Conservation (phyloP, 2,329 filamentous ascomycete species). For the Sclerotinia borealis region DNA sequence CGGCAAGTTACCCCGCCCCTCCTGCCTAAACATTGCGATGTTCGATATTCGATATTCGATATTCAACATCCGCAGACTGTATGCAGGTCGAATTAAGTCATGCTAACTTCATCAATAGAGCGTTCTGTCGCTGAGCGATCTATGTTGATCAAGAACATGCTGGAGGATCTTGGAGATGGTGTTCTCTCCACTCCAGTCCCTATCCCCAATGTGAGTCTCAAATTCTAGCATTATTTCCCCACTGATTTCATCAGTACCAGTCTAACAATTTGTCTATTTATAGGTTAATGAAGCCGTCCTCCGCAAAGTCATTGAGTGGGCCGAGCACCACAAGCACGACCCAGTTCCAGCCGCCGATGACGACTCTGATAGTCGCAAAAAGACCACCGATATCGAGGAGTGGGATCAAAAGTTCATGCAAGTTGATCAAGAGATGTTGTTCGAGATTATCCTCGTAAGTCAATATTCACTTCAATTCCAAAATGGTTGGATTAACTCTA, state of each 20-base stretch:
- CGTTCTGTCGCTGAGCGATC: conserved; percentile 84
- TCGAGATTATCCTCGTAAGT: conserved; percentile 93
- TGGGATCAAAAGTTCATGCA: conserved; percentile 99
- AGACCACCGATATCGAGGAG: conserved; percentile 98
- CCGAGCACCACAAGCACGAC: conserved; percentile 87
- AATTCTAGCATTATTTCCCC: neutral
- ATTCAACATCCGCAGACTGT: conserved; percentile 14
- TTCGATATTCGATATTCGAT: neutral
- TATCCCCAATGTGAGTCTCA: conserved; percentile 65
- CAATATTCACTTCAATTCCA: neutral
- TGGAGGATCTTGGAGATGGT: conserved; percentile 78
- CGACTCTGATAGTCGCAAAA: conserved; percentile 90
- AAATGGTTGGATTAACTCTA: neutral
- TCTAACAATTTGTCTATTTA: conserved; percentile 13
- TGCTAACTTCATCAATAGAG: conserved; percentile 44
- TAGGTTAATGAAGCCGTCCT: conserved; percentile 90
- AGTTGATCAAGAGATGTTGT: conserved; percentile 99
- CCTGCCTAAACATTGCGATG: conserved; percentile 10
- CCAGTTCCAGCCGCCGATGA: conserved; percentile 78
- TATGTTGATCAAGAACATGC: conserved; percentile 95
- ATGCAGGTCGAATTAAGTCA: neutral
- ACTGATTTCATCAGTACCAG: conserved; percentile 6
- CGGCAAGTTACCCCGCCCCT: conserved; percentile 37
- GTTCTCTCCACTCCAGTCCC: conserved; percentile 55
- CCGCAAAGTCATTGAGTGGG: conserved; percentile 97